These are phyloP conservation scores for Sporothrix dimorphospora DNA, from an alignment of 2,329 filamentous ascomycete genomes.

Conservation along the genomic window DNA sequence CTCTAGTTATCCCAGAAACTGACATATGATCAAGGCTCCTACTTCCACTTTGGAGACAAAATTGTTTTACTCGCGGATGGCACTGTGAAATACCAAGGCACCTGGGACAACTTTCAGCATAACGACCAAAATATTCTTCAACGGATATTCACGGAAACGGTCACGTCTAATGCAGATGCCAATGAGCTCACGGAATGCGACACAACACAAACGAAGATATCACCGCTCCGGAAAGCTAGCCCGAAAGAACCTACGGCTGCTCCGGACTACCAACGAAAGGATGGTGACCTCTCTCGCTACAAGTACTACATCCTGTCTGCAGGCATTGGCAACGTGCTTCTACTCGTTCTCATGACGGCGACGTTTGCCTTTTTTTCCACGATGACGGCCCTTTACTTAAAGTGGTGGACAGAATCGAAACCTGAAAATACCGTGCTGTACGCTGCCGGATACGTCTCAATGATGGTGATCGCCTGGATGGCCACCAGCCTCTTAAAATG, in stretches of 20 bases:
- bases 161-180: no score
- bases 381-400: slow-evolving; percentile 46
- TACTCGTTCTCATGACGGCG: slow-evolving; percentile 37
- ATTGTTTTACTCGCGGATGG: slow-evolving; percentile 46
- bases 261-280: slow-evolving; percentile 36
- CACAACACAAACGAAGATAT: background rate
- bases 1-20: no score
- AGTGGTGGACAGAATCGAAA: slow-evolving; percentile 44
- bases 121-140: background rate
- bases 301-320: slow-evolving; percentile 42
- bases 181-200: background rate
- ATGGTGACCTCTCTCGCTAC: slow-evolving; percentile 45
- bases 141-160: background rate
- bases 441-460: slow-evolving; percentile 42
- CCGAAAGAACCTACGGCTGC: background rate
- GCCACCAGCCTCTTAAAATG: slow-evolving; percentile 44
- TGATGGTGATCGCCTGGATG: slow-evolving; percentile 44
- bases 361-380: slow-evolving; percentile 43
- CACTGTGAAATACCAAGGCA: slow-evolving; percentile 42
- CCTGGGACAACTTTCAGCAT: background rate
- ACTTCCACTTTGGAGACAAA: slow-evolving; percentile 47
- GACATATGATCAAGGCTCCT: slow-evolving; percentile 17
- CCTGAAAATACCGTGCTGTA: slow-evolving; percentile 39
- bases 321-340: slow-evolving; percentile 37
- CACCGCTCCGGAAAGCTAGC: background rate